Evolutionary conservation across 176 grass and related monocot genomes (phyloP).

Genomic region (Aechmea fasciata): DNA sequence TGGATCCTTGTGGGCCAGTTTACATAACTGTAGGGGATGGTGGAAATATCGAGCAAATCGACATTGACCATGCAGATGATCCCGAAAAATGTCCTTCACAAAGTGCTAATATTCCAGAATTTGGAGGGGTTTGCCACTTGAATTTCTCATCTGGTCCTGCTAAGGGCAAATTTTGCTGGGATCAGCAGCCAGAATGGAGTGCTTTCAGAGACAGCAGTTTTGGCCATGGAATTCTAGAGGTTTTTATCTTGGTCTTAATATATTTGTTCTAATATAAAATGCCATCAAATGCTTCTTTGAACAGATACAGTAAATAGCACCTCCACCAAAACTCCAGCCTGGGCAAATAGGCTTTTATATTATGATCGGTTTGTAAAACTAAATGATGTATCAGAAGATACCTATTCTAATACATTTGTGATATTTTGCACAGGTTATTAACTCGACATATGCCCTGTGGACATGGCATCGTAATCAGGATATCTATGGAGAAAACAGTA

Average conservation of each 20-base stretch:
- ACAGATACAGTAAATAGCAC: too few species aligned
- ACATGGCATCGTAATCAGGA: conserved; percentile 96
- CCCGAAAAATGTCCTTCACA: conserved; percentile 55
- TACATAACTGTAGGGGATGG: conserved; percentile 84
- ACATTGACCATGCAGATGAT: conserved; percentile 67
- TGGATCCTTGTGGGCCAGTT: conserved; percentile 65
- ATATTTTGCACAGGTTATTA: conserved; percentile 45
- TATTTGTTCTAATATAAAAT: too few species aligned
- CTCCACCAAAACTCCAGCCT: too few species aligned
- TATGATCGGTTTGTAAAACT: neutral
- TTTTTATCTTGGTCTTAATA: conserved; percentile 8
- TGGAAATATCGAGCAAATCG: conserved; percentile 76
- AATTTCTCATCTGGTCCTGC: conserved; percentile 77
- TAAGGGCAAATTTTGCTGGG: conserved; percentile 84
- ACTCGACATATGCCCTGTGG: conserved; percentile 91
- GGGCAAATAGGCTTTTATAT: too few species aligned
- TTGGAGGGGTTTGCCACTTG: conserved; percentile 72
- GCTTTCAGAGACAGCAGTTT: conserved; percentile 91
- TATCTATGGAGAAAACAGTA: conserved; percentile 36
- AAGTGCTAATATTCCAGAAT: conserved; percentile 55
- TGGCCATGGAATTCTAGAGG: conserved; percentile 87
- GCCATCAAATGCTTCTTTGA: too few species aligned
- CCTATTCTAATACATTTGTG: neutral
- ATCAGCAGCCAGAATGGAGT: conserved; percentile 74
- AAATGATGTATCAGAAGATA: neutral